These are phyloP conservation scores for Erysiphe neolycopersici DNA, from an alignment of 2,329 filamentous ascomycete species.

Conservation along the genomic window DNA sequence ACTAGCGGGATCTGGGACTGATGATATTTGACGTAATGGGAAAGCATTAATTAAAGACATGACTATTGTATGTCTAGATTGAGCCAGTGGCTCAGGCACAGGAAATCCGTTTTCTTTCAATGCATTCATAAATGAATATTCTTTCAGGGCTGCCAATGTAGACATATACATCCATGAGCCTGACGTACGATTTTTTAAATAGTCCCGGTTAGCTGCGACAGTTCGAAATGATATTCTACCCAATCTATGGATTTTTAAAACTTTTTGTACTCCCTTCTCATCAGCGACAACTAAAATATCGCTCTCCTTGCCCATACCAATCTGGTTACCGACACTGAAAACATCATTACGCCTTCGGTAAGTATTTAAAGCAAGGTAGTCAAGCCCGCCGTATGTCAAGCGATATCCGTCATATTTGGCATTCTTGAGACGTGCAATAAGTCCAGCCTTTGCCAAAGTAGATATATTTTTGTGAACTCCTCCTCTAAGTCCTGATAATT, in stretches of 20 bases:
- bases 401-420: conserved; percentile 95
- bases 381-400: conserved; percentile 82
- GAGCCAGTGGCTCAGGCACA: conserved; percentile 65
- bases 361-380: conserved; percentile 87
- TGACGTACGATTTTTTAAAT: conserved; percentile 54
- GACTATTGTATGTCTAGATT: conserved; percentile 85
- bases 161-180: conserved; percentile 98
- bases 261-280: conserved; percentile 44
- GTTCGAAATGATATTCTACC: conserved; percentile 92
- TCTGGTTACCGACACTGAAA: conserved; percentile 81
- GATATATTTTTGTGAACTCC: conserved; percentile 75
- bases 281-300: conserved; percentile 89
- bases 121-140: conserved; percentile 82
- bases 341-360: conserved; percentile 56
- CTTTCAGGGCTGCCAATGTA: conserved; percentile 71
- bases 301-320: conserved; percentile 92
- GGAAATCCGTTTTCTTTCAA: conserved; percentile 63
- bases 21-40: conserved; percentile 66
- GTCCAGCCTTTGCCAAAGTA: conserved; percentile 64
- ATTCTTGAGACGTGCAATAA: conserved; percentile 85
- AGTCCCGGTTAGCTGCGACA: conserved; percentile 88
- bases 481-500: conserved; percentile 55
- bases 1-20: conserved; percentile 55
- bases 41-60: conserved; percentile 89
- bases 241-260: conserved; percentile 88